Percentiles rank a stretch among this genome's conserved stretches.
These are phyloP conservation scores for Populus tomentosa DNA, from an alignment of 441 rosid species.

Conservation along the genomic window DNA sequence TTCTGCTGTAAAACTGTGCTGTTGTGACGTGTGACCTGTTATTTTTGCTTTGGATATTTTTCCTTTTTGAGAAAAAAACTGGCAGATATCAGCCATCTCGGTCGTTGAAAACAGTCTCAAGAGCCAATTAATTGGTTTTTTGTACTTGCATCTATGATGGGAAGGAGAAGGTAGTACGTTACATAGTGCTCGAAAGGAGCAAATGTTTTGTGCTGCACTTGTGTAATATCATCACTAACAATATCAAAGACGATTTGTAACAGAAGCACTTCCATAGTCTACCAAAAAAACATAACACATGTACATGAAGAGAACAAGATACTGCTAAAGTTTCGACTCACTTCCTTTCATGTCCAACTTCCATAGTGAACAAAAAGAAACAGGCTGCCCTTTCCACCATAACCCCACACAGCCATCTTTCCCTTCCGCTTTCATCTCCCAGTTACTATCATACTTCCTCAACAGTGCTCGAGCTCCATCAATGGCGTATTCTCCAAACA, in stretches of 20 bases:
- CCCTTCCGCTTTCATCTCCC: constrained; percentile 69
- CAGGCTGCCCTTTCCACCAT: constrained; percentile 79
- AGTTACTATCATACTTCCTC: constrained; percentile 72
- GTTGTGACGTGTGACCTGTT: neutral
- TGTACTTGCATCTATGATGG: no score
- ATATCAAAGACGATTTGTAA: neutral
- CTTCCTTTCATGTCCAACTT: constrained; percentile 26
- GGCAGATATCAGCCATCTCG: neutral
- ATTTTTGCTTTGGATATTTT: neutral
- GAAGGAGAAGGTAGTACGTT: no score
- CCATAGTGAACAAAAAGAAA: constrained; percentile 82
- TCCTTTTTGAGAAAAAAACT: neutral
- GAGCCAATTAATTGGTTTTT: neutral
- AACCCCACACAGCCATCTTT: constrained; percentile 51
- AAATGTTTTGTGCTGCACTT: no score
- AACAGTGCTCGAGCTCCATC: constrained; percentile 64
- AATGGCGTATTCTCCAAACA: constrained; percentile 52
- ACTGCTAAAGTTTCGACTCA: constrained; percentile 8
- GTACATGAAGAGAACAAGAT: neutral
- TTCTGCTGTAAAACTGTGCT: neutral
- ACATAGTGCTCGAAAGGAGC: no score
- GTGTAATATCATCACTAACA: no score
- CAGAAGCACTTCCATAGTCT: neutral
- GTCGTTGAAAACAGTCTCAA: neutral
- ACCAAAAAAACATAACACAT: neutral